Conservation (phyloP, 257 asterid genomes). For the Striga asiatica region DNA sequence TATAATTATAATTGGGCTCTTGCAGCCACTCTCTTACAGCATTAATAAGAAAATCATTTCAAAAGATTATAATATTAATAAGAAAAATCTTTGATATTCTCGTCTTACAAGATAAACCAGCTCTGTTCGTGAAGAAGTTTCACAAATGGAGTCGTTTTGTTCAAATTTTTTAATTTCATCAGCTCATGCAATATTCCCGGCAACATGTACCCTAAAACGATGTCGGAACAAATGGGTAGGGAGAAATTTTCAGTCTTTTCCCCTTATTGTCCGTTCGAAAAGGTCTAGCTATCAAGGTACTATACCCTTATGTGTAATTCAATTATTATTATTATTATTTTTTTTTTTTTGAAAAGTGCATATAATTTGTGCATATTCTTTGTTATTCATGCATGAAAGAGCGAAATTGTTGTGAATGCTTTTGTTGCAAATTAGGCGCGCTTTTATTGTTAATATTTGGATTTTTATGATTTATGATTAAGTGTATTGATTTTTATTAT, state of each 20-base stretch:
- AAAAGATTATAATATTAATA: too few species aligned
- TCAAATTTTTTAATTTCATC: constrained; percentile 32
- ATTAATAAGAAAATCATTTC: too few species aligned
- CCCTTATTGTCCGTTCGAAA: constrained; percentile 23
- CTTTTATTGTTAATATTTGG: too few species aligned
- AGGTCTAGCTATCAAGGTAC: constrained; percentile 58
- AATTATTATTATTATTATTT: neutral
- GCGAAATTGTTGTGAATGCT: neutral
- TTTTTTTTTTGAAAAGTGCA: neutral
- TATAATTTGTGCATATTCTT: neutral
- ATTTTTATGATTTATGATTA: too few species aligned
- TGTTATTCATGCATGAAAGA: neutral
- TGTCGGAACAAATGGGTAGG: constrained; percentile 8
- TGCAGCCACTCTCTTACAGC: too few species aligned
- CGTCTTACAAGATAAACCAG: neutral
- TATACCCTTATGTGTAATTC: neutral
- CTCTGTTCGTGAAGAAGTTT: neutral
- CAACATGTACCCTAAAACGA: constrained; percentile 19
- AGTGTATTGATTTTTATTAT: too few species aligned
- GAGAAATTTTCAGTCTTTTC: constrained; percentile 13
- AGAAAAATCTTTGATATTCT: too few species aligned
- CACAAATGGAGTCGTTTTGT: constrained; percentile 44
- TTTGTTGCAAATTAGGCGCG: neutral
- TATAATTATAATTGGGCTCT: too few species aligned
- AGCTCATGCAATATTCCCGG: constrained; percentile 16